A percentile compares a stretch with the other conserved stretches of the same genome.
Evolutionary conservation across 805 yeast genomes (phyloP).

Genomic region (Starmerella sp.): DNA sequence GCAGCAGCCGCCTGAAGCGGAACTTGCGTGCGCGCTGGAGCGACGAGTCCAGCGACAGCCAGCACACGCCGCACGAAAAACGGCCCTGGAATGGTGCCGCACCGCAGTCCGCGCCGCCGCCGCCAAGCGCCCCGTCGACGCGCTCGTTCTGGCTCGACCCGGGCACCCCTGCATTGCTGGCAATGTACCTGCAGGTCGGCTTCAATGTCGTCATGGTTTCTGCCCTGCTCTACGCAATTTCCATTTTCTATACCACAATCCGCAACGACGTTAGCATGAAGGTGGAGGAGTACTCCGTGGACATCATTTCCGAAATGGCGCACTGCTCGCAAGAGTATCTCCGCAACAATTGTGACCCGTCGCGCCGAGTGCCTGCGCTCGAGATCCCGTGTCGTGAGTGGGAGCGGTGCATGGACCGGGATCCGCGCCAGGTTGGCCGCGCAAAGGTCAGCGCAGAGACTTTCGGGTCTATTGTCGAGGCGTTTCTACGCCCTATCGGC

Average conservation of each 20-base stretch:
- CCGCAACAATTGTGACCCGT: conserved; percentile 54
- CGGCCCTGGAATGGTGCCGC: not conserved
- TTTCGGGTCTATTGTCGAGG: conserved; percentile 68
- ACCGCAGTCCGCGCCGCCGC: not conserved
- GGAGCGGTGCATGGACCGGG: conserved; percentile 74
- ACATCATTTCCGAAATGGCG: conserved; percentile 52
- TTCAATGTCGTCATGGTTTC: conserved; percentile 46
- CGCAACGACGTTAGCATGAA: conserved; percentile 60
- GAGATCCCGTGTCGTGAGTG: conserved; percentile 59
- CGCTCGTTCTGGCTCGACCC: conserved; percentile 21
- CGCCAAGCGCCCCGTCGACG: not conserved
- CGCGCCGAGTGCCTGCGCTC: conserved; percentile 63
- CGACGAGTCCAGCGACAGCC: not conserved
- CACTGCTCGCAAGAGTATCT: conserved; percentile 58
- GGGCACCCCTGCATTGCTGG: conserved; percentile 41
- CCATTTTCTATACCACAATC: conserved; percentile 44
- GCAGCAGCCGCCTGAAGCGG: conserved; percentile 3
- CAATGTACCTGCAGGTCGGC: conserved; percentile 52
- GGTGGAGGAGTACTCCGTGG: conserved; percentile 50
- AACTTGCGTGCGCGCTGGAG: not conserved
- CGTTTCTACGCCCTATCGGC: conserved; percentile 59
- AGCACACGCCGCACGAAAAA: not conserved
- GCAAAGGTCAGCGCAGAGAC: conserved; percentile 71
- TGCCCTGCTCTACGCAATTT: conserved; percentile 41
- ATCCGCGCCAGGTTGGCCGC: conserved; percentile 54